These are phyloP conservation scores for Friedmanniomyces simplex DNA, from an alignment of 495 filamentous ascomycete species.

Conservation along the genomic window DNA sequence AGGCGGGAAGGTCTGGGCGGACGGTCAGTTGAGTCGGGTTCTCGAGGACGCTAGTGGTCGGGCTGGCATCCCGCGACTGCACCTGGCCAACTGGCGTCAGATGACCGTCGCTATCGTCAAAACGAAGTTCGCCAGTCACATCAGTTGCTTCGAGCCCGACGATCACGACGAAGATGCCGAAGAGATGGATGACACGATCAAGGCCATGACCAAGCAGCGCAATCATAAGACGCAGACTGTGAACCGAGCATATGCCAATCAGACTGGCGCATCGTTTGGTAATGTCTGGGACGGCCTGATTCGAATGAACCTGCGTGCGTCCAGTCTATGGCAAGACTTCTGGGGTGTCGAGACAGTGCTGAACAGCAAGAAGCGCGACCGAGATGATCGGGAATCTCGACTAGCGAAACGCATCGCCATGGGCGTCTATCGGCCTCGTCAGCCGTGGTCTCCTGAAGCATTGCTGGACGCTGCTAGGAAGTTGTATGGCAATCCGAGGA, in stretches of 20 bases:
- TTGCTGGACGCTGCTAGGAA: neutral
- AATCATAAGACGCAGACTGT: slow-evolving; percentile 5
- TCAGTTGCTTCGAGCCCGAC: slow-evolving; percentile 1
- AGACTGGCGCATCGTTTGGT: neutral
- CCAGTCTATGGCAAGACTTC: slow-evolving; percentile 3
- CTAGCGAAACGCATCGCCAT: slow-evolving; percentile 2
- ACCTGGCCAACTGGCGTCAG: slow-evolving; percentile 7
- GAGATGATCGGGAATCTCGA: neutral
- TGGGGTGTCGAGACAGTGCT: slow-evolving; percentile 3
- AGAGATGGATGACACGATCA: neutral
- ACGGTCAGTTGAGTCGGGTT: neutral
- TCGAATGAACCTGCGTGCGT: slow-evolving; percentile 1
- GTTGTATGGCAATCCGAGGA: neutral
- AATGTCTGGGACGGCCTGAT: slow-evolving; percentile 9
- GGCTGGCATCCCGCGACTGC: slow-evolving; percentile 1
- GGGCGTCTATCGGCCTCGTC: slow-evolving; percentile 1
- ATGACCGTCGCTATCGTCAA: slow-evolving; percentile 8
- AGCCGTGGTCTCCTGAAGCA: neutral
- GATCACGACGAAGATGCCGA: neutral
- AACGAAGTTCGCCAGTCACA: slow-evolving; percentile 5
- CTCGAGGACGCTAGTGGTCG: neutral
- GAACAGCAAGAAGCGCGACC: neutral
- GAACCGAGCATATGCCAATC: slow-evolving; percentile 9
- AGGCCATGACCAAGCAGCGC: neutral
- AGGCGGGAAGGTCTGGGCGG: neutral